Evolutionary conservation across 192 early-diverging fungal species (phyloP).

Genomic region (Gryganskiella cystojenkinii): DNA sequence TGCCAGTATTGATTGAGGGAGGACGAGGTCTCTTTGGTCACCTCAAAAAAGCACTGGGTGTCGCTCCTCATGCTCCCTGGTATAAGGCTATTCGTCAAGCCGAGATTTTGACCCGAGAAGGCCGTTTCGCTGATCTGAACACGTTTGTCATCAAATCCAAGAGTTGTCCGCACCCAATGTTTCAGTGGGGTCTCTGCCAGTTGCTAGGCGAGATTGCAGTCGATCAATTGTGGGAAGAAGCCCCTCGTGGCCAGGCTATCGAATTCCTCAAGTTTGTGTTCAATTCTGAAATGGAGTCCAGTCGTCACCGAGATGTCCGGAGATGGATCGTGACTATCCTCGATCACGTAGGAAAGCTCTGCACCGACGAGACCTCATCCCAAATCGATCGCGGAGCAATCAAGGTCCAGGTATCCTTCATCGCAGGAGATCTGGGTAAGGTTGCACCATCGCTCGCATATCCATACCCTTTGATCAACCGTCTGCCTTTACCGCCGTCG

Average conservation of each 20-base stretch:
- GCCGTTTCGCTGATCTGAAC: background rate
- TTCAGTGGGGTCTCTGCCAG: conserved; percentile 1
- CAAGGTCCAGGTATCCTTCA: too few relatives aligned
- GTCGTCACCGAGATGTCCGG: background rate
- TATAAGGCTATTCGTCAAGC: background rate
- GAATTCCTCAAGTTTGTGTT: background rate
- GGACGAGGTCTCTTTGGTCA: background rate
- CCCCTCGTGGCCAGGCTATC: background rate
- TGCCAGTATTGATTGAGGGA: background rate
- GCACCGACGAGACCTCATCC: too few relatives aligned
- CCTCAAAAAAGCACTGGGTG: background rate
- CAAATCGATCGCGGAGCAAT: too few relatives aligned
- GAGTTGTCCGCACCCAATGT: background rate
- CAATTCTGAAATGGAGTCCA: background rate
- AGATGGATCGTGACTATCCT: background rate
- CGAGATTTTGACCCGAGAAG: background rate
- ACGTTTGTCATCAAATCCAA: background rate
- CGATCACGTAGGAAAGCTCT: too few relatives aligned
- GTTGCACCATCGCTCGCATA: too few relatives aligned
- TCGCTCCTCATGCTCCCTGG: background rate
- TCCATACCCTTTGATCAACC: too few relatives aligned
- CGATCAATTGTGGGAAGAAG: background rate
- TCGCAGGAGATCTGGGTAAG: too few relatives aligned
- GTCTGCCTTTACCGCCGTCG: too few relatives aligned
- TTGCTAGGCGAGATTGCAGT: background rate